Percentiles rank a stretch among this genome's conserved stretches.
phyloP scores from a whole-genome alignment of 2,329 filamentous ascomycete genomes.

The Phialocephala sp. region DNA sequence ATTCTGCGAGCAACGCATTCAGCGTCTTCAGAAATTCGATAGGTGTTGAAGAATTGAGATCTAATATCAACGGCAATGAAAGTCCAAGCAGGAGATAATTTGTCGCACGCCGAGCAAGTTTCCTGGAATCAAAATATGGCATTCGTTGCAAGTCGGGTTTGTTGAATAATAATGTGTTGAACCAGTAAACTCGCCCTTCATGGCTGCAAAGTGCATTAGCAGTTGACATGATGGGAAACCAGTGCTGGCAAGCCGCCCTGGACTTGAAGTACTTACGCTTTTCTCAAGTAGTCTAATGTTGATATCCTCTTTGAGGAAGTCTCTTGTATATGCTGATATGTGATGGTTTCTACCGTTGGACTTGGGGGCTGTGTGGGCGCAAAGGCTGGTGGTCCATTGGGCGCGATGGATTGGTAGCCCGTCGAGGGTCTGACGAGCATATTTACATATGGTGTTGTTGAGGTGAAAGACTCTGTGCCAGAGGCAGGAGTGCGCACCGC shows the following conservation, averaged over 20 bases:
- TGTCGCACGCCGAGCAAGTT: conserved; percentile 86
- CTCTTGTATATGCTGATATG: conserved; percentile 74
- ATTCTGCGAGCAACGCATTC: conserved; percentile 85
- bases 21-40: conserved; percentile 87
- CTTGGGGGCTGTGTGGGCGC: conserved; percentile 36
- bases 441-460: conserved; percentile 38
- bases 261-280: conserved; percentile 70
- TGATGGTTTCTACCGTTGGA: conserved; percentile 44
- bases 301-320: conserved; percentile 91
- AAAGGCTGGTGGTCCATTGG: conserved; percentile 30
- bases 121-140: conserved; percentile 83
- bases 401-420: conserved; percentile 33
- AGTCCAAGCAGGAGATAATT: conserved; percentile 93
- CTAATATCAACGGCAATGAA: conserved; percentile 86
- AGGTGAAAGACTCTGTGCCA: conserved; percentile 33
- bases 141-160: conserved; percentile 79
- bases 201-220: conserved; percentile 61
- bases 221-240: not conserved
- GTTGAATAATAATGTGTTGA: conserved; percentile 94
- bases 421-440: conserved; percentile 42
- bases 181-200: conserved; percentile 95
- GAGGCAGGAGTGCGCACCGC: conserved; percentile 25
- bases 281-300: conserved; percentile 89
- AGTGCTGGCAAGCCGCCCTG: not conserved
- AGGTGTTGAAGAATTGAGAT: conserved; percentile 80